phyloP scores from a whole-genome alignment of 2,329 filamentous ascomycete genomes.

The Cordyceps tenuipes region DNA sequence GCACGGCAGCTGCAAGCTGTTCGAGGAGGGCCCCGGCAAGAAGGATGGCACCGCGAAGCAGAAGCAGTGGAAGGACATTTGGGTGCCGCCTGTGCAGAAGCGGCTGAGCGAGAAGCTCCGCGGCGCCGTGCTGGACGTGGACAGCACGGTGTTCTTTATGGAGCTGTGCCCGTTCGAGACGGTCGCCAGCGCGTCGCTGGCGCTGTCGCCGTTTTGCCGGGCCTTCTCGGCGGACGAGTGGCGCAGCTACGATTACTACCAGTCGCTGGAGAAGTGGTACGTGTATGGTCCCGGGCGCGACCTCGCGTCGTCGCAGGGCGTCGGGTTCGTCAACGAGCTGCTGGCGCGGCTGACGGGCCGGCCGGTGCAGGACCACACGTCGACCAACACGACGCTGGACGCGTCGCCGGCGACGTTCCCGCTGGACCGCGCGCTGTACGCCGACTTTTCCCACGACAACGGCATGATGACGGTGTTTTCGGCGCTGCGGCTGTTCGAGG shows the following conservation, averaged over 20 bases:
- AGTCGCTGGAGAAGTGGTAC: slow-evolving; percentile 78
- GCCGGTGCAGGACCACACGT: slow-evolving; percentile 64
- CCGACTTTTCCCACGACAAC: slow-evolving; percentile 90
- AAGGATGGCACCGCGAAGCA: slow-evolving; percentile 43
- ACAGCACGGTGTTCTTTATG: slow-evolving; percentile 67
- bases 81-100: slow-evolving; percentile 57
- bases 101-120: slow-evolving; percentile 62
- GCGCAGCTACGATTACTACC: slow-evolving; percentile 71
- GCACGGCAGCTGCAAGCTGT: slow-evolving; percentile 62
- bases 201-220: slow-evolving; percentile 62
- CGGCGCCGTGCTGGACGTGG: slow-evolving; percentile 54
- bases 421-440: slow-evolving; percentile 60
- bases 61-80: slow-evolving; percentile 50
- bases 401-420: slow-evolving; percentile 62
- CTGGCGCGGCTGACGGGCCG: slow-evolving; percentile 66
- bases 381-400: slow-evolving; percentile 72
- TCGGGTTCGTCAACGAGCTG: slow-evolving; percentile 82
- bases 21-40: slow-evolving; percentile 51
- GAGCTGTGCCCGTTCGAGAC: slow-evolving; percentile 83
- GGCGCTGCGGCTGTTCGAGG: slow-evolving; percentile 71
- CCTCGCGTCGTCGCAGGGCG: slow-evolving; percentile 74
- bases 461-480: slow-evolving; percentile 70
- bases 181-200: slow-evolving; percentile 46
- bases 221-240: slow-evolving; percentile 70
- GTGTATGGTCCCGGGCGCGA: slow-evolving; percentile 68